Base-by-base conservation (phyloP, 2,329 filamentous ascomycete genomes). In the Thelonectria discophora region DNA sequence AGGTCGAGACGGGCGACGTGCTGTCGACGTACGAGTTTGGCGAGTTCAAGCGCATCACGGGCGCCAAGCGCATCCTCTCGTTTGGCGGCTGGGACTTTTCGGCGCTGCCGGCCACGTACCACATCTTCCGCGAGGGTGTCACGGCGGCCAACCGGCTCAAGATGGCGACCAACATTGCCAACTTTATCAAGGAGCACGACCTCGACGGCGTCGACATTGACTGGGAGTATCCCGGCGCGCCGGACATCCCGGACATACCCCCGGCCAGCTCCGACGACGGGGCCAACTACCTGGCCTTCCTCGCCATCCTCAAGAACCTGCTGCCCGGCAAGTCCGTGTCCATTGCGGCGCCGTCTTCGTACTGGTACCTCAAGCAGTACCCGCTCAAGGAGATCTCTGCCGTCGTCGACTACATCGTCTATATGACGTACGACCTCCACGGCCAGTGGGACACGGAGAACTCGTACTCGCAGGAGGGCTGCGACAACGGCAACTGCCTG, bases 151-250 rank as follows among this genome's bases (percentile, higher is more conserved):
- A 83, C 54, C 70, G 76, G 0, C 53, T 64, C 9, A 73, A 8
- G 2, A 71, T 81, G 46, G 65, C 72, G n/a, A 59, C 69, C 17
- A 75, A 77, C 64, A 55, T 78, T 37, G 69, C 73, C 55, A 54
- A 77, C 34, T 77, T 82, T 65, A n/a, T 80, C 57, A 59, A 74
- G 18, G 8, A 80, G 9, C 12, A 78, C 18, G 53, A 60, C 3
- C 62, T n/a, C n/a, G n/a, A n/a, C n/a, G n/a, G n/a, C n/a, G n/a
- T n/a, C n/a, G n/a, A n/a, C n/a, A n/a, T n/a, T 18, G 77, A 80
- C 65, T 82, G 79, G 79, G 78, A 80, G 53, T 80, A 80, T 34
- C 73, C 73, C 17, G 69, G 66, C 7, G 50, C 39, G 7, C 50
- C 39, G 2, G 49, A 52, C 18, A 43, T 53, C 12, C 18, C 34